phyloP scores from a whole-genome alignment of 805 yeast genomes.

The Komagataella mondaviorum region DNA sequence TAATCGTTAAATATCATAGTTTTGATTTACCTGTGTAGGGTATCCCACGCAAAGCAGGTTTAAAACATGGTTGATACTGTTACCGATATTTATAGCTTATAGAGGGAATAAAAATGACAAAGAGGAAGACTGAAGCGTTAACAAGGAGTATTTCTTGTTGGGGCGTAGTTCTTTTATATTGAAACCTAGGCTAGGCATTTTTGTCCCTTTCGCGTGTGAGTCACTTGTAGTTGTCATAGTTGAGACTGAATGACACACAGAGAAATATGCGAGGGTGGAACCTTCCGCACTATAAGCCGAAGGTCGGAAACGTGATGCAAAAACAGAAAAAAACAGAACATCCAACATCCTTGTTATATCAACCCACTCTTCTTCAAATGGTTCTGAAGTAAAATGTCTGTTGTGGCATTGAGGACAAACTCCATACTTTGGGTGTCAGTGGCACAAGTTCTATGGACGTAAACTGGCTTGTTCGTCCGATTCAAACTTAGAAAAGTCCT shows the following conservation, averaged over 20 bases:
- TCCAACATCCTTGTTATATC: conserved; percentile 20
- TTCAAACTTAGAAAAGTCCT: conserved; percentile 50
- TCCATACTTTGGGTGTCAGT: conserved; percentile 84
- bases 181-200: neutral
- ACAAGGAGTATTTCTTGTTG: neutral
- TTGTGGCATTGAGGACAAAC: conserved; percentile 83
- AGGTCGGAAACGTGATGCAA: neutral
- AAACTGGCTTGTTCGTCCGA: conserved; percentile 56
- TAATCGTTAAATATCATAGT: neutral
- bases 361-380: conserved; percentile 71
- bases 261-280: neutral
- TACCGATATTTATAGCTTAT: neutral
- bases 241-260: neutral
- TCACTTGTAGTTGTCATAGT: neutral
- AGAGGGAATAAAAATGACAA: neutral
- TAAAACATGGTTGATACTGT: neutral
- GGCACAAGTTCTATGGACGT: conserved; percentile 90
- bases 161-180: neutral
- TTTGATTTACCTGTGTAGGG: neutral
- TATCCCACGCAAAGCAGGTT: neutral
- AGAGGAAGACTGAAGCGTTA: neutral
- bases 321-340: neutral
- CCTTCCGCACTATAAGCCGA: neutral
- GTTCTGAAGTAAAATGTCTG: conserved; percentile 80
- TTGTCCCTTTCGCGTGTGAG: neutral